phyloP scores from a whole-genome alignment of 441 rosid species.

The Macaranga tanarius region DNA sequence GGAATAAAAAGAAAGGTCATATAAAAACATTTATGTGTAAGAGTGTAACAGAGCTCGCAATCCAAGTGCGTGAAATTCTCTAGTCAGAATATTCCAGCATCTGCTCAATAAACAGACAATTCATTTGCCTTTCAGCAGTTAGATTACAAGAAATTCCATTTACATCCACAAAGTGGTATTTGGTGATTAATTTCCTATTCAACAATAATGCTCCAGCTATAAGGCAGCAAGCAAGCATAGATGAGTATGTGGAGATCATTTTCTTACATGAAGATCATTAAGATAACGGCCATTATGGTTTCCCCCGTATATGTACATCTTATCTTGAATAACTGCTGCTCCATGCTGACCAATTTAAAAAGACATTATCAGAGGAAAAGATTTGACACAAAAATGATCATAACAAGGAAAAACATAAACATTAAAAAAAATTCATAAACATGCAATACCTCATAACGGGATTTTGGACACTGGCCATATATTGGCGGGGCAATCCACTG shows the following conservation, averaged over 20 bases:
- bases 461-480: slow-evolving; percentile 83
- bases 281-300: slow-evolving; percentile 99
- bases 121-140: background rate
- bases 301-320: slow-evolving; percentile 95
- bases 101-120: background rate
- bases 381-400: slow-evolving; percentile 22
- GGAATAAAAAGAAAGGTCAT: background rate
- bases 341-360: slow-evolving; percentile 68
- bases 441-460: slow-evolving; percentile 82
- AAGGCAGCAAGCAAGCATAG: background rate
- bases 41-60: background rate
- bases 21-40: background rate
- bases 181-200: background rate
- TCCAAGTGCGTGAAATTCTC: background rate
- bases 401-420: slow-evolving; percentile 14
- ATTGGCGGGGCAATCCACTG: slow-evolving; percentile 80
- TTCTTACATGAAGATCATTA: slow-evolving; percentile 88
- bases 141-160: background rate
- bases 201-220: background rate
- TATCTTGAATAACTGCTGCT: slow-evolving; percentile 84
- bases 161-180: background rate
- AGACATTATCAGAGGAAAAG: slow-evolving; percentile 17
- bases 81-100: slow-evolving; percentile 1
- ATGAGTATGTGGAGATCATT: slow-evolving; percentile 20
- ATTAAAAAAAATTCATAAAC: slow-evolving; percentile 15